These are phyloP conservation scores for Panus rudis DNA, from an alignment of 768 basidiomycete species.

Conservation along the genomic window DNA sequence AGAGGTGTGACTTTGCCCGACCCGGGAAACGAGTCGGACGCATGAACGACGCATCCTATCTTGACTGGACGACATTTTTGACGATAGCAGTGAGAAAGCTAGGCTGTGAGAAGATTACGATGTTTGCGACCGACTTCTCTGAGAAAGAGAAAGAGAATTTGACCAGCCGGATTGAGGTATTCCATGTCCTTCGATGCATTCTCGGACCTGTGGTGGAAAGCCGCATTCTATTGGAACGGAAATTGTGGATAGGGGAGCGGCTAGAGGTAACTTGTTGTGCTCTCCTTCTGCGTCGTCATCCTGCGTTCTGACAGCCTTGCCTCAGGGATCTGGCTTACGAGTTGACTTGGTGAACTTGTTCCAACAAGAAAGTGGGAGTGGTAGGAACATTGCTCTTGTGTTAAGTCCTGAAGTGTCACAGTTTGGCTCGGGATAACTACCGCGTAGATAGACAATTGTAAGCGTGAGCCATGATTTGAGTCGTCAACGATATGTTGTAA, in stretches of 20 bases:
- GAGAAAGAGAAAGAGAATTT: no score
- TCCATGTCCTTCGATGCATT: slow-evolving; percentile 63
- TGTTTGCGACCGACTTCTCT: no score
- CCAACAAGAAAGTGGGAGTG: slow-evolving; percentile 66
- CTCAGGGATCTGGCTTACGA: slow-evolving; percentile 10
- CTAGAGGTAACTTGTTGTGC: slow-evolving; percentile 19
- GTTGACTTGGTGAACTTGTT: slow-evolving; percentile 58
- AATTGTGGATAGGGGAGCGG: slow-evolving; percentile 45
- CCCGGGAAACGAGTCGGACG: slow-evolving; percentile 33
- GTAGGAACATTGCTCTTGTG: slow-evolving; percentile 61
- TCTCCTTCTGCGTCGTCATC: not conserved
- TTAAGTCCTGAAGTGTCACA: slow-evolving; percentile 4
- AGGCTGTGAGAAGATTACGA: slow-evolving; percentile 1
- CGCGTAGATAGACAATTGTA: no score
- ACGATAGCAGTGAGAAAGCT: slow-evolving; percentile 12
- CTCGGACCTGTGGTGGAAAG: slow-evolving; percentile 65
- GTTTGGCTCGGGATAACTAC: not conserved
- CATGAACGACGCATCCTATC: slow-evolving; percentile 44
- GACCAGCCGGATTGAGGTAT: slow-evolving; percentile 42
- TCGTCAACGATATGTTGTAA: no score
- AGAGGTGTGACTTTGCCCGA: not conserved
- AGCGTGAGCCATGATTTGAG: no score
- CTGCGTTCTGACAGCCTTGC: not conserved
- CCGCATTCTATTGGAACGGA: slow-evolving; percentile 55
- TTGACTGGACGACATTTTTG: slow-evolving; percentile 42